These are phyloP conservation scores for Vigna radiata DNA, from an alignment of 306 rosid genomes.

Conservation along the genomic window DNA sequence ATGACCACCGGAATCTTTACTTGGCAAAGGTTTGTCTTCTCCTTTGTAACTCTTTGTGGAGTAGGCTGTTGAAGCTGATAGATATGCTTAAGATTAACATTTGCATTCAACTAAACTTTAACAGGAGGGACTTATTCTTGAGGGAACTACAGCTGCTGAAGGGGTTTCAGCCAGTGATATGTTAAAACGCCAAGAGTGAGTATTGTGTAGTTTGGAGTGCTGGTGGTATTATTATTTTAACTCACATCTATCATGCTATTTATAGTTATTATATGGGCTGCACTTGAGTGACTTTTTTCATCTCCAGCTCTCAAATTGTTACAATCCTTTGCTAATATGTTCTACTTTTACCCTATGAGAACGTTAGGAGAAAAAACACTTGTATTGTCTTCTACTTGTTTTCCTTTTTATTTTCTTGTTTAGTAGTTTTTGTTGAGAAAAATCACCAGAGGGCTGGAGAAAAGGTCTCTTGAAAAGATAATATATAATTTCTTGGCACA, in stretches of 20 bases:
- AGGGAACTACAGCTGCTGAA: constrained; percentile 93
- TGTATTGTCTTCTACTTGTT: background rate
- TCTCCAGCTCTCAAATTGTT: background rate
- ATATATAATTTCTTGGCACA: constrained; percentile 24
- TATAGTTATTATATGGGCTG: constrained; percentile 14
- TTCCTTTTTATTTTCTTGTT: constrained; percentile 3
- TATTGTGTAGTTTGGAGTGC: constrained; percentile 45
- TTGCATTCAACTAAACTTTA: constrained; percentile 40
- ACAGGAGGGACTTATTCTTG: constrained; percentile 91
- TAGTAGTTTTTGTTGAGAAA: background rate
- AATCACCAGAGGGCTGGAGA: constrained; percentile 11
- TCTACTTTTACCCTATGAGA: background rate
- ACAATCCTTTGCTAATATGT: background rate
- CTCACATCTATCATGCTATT: constrained; percentile 3
- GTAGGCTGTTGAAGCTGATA: constrained; percentile 21
- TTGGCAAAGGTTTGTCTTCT: constrained; percentile 73
- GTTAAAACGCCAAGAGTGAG: constrained; percentile 84
- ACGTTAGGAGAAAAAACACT: background rate
- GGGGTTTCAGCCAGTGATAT: constrained; percentile 88
- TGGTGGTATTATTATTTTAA: constrained; percentile 22
- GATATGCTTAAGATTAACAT: constrained; percentile 47
- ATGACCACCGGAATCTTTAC: constrained; percentile 87
- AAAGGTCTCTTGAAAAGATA: constrained; percentile 9
- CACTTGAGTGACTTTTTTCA: background rate
- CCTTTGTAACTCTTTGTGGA: constrained; percentile 11